Evolutionary conservation across 768 basidiomycete species (phyloP), one percentile per base, ranked within the genome.

Genomic region (Agrocybe praecox): DNA sequence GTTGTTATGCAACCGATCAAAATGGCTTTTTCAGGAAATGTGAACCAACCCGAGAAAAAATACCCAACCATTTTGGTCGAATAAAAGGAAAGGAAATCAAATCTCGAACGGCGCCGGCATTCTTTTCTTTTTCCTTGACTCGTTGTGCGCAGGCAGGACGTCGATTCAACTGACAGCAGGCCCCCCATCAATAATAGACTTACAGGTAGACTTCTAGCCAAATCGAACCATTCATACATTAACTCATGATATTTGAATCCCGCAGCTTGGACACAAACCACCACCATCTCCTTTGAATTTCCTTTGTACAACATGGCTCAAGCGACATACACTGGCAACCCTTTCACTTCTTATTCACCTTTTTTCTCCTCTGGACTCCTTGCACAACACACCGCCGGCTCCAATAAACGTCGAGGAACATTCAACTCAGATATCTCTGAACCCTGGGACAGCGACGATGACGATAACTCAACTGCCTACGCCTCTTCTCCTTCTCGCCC

Each of bases 341-440:
- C 57, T 4, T 49, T 57, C 56, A 59, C 81, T 62, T 68, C 77
- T 34, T 89, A 89, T 64, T 89, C 88, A 26, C 73, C 83, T 8
- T 85, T 89, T 63, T 89, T 89, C 71, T 85, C 87, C 29, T 87
- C 87, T 40, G 88, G 88, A 19, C 78, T 89, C 33, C 82, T 88
- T 34, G 87, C 87, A 14, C 75, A 82, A 5, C 74, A 74, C 43
- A 69, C 42, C 47, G 65, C 34, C 56, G 55, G 40, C 9, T 63
- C 47, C 44, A 53, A 17, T 49, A 42, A 64, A 40, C 59, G 59
- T 1, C 56, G 59, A 19, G 46, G 53, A 34, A 58, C 67, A 62
- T 42, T 60, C 57, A 47, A 63, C 68, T 61, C 59, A 17, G 60
- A 64, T 22, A 47, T 44, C 29, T 61, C 59, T 12, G 57, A 50